Base-by-base conservation (phyloP, 257 asterid genomes). In the Solanum pinnatisectum region DNA sequence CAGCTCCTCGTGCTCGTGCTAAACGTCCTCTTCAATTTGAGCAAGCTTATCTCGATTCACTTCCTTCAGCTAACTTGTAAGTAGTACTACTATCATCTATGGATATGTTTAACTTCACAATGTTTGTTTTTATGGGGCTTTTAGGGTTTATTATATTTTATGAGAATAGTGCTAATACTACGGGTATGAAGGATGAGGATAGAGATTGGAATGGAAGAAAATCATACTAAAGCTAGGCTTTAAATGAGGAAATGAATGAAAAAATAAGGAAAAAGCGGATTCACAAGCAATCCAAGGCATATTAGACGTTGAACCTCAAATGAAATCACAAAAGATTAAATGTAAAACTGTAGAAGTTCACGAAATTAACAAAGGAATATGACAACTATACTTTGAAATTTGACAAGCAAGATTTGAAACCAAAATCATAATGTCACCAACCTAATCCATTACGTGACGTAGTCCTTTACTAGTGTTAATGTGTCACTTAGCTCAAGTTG, bases 11-110 rank as follows among this genome's bases (percentile, higher is more conserved):
- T 40, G 86, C 92, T 73, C 95, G 96, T 3, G 87, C 89, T 6
- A 97, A 97, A 85, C 96, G 99, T 30, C 99, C 99, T 49, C 98
- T 97, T 65, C 94, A 95, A 89, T 97, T 97, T 90, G 99, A 97
- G 87, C 95, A 94, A 89, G 96, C 98, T 49, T 97, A 96, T 90
- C 99, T 97, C 86, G 97, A 94, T 74, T 77, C 98, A 49, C 98
- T 97, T 44, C 99, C 99, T 22, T 97, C 96, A 25, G 98, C 99
- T 83, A 96, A 94, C 91, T 94, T 97, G 99, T 96, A 93, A 86
- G 93, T 89, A 42, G 16, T 37, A 33, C 3, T 42, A 49, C 20
- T 82, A 77, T 40, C 6, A 40, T 15, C 2, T 40, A 23, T 1
- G 0, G 8, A 37, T 25, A 76, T 74, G 83, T 18, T 74, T 22